A percentile compares a stretch with the other conserved stretches of the same genome.
Evolutionary conservation across 1,139 yeast species (phyloP).

Genomic region (Tardiomyces digboiensis): DNA sequence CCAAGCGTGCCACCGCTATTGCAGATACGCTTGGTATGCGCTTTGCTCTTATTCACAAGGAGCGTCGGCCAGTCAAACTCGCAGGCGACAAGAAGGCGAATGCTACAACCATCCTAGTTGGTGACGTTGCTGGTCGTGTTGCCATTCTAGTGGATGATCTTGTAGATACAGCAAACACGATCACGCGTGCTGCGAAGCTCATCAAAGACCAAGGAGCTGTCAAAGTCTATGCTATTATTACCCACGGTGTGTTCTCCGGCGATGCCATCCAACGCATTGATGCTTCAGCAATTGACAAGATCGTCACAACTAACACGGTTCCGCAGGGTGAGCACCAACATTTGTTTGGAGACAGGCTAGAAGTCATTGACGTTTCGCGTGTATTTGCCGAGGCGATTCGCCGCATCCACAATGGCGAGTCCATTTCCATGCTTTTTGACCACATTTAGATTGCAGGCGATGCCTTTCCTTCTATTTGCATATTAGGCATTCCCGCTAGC

Average conservation of each 20-base stretch:
- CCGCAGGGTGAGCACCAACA: constrained; percentile 49
- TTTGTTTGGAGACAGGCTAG: constrained; percentile 44
- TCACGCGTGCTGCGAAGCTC: constrained; percentile 97
- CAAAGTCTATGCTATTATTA: constrained; percentile 79
- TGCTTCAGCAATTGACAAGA: constrained; percentile 73
- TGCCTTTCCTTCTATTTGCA: no score
- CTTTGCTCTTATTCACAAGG: constrained; percentile 99
- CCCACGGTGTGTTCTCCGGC: constrained; percentile 91
- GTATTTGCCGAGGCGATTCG: constrained; percentile 97
- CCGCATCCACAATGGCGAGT: constrained; percentile 97
- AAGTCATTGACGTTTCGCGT: constrained; percentile 86
- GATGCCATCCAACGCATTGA: constrained; percentile 75
- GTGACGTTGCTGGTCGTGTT: constrained; percentile 84
- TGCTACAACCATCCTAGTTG: constrained; percentile 87
- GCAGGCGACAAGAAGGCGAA: constrained; percentile 82
- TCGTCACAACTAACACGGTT: constrained; percentile 88
- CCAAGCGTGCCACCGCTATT: constrained; percentile 93
- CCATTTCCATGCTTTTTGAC: constrained; percentile 85
- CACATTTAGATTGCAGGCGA: constrained; percentile 39
- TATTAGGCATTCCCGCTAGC: no score
- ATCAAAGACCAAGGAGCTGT: constrained; percentile 94
- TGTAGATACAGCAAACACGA: constrained; percentile 91
- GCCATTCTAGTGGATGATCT: constrained; percentile 95
- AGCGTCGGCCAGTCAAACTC: constrained; percentile 78
- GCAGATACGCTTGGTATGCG: constrained; percentile 94